Base-by-base conservation (phyloP, 345 rosid species). In the Lagerstroemia speciosa region DNA sequence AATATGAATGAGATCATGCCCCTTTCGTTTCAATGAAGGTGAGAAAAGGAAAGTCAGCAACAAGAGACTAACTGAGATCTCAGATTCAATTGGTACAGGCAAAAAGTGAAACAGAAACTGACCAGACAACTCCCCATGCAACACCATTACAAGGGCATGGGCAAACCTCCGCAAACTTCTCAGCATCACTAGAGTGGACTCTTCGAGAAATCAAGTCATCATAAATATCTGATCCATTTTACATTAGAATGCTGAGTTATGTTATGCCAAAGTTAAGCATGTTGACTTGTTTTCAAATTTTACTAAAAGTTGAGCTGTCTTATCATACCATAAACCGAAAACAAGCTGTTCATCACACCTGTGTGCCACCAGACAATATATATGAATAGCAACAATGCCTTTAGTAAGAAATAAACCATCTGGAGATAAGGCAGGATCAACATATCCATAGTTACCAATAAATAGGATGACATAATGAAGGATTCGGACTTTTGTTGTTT, bases 61-160 rank as follows among this genome's bases (percentile, higher is more conserved):
- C 69, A 27, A 31, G 26, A 37, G 26, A 46, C 19, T 45, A 26
- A 31, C 11, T n/a, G 0, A n/a, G 32, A 27, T 17, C n/a, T 38
- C 43, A 27, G 12, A 43, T 72, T 48, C 30, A 55, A 19, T 69
- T 22, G 24, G 32, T 31, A 17, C 14, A 20, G 11, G 32, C 17
- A 24, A 16, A n/a, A n/a, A 46, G 6, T 14, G 55, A 62, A 72
- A 66, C 20, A 48, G 32, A 63, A 41, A 33, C 89, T 78, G 61
- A 93, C 98, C 98, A 93, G 67, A 93, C 86, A 60, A 91, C 76
- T 69, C 98, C 98, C 98, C 98, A 93, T 68, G 92, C 93, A 78
- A 83, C 87, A 74, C 98, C 98, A 67, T 67, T 91, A 72, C 98
- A 93, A 64, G 90, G 90, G 80, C 97, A 91, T 30, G 95, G 98